Conservation (phyloP, 2,329 filamentous ascomycete species). For the Canariomyces notabilis region DNA sequence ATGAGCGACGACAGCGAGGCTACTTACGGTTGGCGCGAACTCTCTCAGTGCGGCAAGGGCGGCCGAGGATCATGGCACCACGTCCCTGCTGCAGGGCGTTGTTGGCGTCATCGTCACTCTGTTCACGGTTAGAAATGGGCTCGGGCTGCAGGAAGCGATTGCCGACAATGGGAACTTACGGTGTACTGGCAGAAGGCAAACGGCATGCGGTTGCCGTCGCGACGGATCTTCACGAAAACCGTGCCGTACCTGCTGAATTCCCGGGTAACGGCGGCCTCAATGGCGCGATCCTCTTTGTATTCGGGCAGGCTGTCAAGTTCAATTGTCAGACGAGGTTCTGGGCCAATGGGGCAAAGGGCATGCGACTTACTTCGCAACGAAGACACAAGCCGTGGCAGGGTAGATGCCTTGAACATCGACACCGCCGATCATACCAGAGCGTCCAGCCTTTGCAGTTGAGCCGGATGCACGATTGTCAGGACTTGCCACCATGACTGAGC, state of each 20-base stretch:
- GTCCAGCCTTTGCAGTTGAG: slow-evolving; percentile 17
- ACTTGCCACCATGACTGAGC: background rate
- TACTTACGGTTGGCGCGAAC: slow-evolving; percentile 54
- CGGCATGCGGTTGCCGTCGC: slow-evolving; percentile 53
- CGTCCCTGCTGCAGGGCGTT: slow-evolving; percentile 43
- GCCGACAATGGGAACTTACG: slow-evolving; percentile 35
- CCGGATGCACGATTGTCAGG: slow-evolving; percentile 18
- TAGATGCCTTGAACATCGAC: slow-evolving; percentile 49
- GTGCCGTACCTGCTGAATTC: slow-evolving; percentile 51
- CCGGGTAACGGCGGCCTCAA: slow-evolving; percentile 48
- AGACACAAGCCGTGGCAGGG: slow-evolving; percentile 54
- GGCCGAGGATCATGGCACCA: slow-evolving; percentile 47
- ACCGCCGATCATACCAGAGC: slow-evolving; percentile 11
- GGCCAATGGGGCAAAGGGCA: background rate
- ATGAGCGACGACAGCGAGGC: background rate
- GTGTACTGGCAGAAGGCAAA: slow-evolving; percentile 62
- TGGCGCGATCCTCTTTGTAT: slow-evolving; percentile 42
- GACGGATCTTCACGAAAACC: slow-evolving; percentile 59
- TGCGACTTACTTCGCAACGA: slow-evolving; percentile 58
- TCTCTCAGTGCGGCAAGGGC: slow-evolving; percentile 55
- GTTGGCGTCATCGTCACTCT: slow-evolving; percentile 45
- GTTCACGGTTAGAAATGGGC: slow-evolving; percentile 24
- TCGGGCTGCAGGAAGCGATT: background rate
- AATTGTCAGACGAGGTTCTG: slow-evolving; percentile 4
- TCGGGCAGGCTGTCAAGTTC: slow-evolving; percentile 44